Percentiles rank a stretch among this genome's conserved stretches.
Conservation (phyloP, 2,329 filamentous ascomycete genomes). For the Venturia carpophila region DNA sequence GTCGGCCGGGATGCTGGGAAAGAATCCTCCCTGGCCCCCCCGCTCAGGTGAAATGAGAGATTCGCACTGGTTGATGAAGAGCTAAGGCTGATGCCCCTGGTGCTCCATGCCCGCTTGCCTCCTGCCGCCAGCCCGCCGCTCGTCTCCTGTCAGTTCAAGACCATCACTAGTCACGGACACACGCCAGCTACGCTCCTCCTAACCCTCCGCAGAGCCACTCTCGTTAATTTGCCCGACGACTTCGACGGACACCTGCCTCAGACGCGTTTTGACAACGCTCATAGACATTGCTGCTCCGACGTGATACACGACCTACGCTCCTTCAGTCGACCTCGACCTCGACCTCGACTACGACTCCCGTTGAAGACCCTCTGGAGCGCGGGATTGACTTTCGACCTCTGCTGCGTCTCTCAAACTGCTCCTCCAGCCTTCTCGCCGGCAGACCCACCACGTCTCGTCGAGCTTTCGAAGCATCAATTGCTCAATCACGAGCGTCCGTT, state of each 20-base stretch:
- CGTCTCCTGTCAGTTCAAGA: background rate
- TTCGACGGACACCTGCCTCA: background rate
- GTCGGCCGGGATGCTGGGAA: background rate
- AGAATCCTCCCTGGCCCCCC: background rate
- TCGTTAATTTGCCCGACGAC: background rate
- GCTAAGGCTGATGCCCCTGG: background rate
- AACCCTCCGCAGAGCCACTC: background rate
- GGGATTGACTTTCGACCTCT: background rate
- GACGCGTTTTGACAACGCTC: constrained; percentile 9
- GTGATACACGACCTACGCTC: background rate
- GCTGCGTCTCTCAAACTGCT: background rate
- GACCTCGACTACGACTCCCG: background rate
- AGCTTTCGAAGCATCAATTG: background rate
- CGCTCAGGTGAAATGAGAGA: background rate
- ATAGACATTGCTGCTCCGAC: background rate
- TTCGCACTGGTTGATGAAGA: background rate
- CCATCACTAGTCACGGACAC: background rate
- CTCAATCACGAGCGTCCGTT: background rate
- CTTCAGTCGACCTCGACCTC: background rate
- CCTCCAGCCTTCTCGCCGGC: background rate
- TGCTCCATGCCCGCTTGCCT: background rate
- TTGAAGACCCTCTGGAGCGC: background rate
- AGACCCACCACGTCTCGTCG: background rate
- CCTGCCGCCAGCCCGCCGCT: background rate
- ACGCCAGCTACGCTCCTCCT: background rate